A percentile compares a stretch with the other conserved stretches of the same genome.
These are phyloP conservation scores for Tricholoma sp. DNA, from an alignment of 768 basidiomycete genomes.

Conservation along the genomic window DNA sequence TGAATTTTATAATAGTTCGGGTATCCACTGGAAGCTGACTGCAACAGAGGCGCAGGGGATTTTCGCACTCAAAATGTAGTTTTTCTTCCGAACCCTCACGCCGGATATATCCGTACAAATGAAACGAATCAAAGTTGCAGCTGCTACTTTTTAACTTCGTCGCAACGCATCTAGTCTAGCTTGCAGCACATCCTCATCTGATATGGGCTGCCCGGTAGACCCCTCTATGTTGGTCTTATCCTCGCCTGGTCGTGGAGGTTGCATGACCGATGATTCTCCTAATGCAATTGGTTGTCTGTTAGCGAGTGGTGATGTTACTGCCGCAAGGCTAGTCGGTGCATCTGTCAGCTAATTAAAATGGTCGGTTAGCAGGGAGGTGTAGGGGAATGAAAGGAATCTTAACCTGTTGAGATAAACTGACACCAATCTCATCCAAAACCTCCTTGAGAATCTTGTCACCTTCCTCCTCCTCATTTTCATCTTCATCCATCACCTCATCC, in stretches of 20 bases:
- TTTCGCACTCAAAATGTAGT: constrained; percentile 50
- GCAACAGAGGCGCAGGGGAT: constrained; percentile 72
- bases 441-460: constrained; percentile 93
- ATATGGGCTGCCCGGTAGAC: constrained; percentile 35
- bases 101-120: background rate
- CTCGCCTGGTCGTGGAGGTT: constrained; percentile 18
- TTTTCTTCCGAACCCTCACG: background rate
- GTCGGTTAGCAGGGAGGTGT: constrained; percentile 4
- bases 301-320: constrained; percentile 53
- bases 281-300: constrained; percentile 80
- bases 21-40: constrained; percentile 83
- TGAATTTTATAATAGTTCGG: constrained; percentile 91
- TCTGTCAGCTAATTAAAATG: constrained; percentile 66
- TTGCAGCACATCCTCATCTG: constrained; percentile 92
- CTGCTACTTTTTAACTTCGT: constrained; percentile 40
- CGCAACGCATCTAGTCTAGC: constrained; percentile 88
- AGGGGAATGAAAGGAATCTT: constrained; percentile 7
- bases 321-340: constrained; percentile 69
- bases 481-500: constrained; percentile 85
- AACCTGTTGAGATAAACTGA: constrained; percentile 83
- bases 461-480: constrained; percentile 96
- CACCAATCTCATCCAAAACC: constrained; percentile 96
- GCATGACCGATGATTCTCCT: constrained; percentile 53
- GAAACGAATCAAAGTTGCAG: background rate
- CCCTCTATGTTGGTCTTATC: constrained; percentile 31